Evolutionary conservation across 768 basidiomycete species (phyloP), one percentile per base, ranked within the genome.

Genomic region (Saitozyma sp.): DNA sequence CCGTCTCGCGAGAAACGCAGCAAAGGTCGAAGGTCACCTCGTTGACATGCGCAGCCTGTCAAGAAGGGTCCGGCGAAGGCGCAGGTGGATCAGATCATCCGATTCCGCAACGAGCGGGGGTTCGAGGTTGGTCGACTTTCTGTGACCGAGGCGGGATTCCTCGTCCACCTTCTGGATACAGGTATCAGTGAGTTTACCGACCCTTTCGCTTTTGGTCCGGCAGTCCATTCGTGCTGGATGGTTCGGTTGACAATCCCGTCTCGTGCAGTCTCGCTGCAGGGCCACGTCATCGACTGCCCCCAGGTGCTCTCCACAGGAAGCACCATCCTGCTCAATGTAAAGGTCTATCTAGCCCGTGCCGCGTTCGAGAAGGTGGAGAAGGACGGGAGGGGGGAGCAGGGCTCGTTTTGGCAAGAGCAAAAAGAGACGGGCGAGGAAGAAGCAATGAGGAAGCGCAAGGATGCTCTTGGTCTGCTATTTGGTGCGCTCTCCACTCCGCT

Each of bases 381-480:
- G 64, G 61, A 68, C 10, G 70, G 61, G 3, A 59, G 71, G 57
- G 65, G 74, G 49, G 70, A 71, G 17, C 61, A 60, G 17, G 71
- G 68, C 1, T 65, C 64, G 10, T 76, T 87, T 71, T 88, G 90
- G 75, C 85, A 86, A 64, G 89, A 91, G 74, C 89, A 89, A 2
- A 82, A 86, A 56, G 92, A 95, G 75, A 93, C 91, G 0, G 82
- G 82, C 6, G 86, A 87, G 62, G 92, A 96, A 79, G 87, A 86
- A 67, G 80, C 81, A n/a, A 83, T 96, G 54, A 84, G 91, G 48
- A 88, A 89, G 77, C 83, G 93, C 43, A 96, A 95, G 76, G 80
- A 82, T 45, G 86, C 92, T 0, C 82, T 95, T 42, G 79, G 88
- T 3, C 81, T 84, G 56, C 79, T 97, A 39, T 94, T 97, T 71